Evolutionary conservation across 441 rosid species (phyloP).

Genomic region (Jatropha multifida): DNA sequence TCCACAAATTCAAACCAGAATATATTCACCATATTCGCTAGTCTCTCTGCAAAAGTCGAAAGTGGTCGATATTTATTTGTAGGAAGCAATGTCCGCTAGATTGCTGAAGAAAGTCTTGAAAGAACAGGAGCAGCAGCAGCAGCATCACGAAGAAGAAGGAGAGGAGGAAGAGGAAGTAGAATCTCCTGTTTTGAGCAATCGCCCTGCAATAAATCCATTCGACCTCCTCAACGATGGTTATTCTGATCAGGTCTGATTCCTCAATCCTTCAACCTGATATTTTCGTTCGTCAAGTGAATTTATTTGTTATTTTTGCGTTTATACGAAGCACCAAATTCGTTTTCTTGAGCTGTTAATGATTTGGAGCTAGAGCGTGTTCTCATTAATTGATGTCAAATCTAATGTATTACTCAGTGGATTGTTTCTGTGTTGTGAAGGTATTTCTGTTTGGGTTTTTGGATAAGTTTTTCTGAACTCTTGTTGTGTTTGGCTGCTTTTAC

Average conservation of each 20-base stretch:
- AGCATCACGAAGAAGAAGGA: conserved; percentile 31
- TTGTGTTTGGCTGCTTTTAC: background rate
- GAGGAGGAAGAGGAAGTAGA: conserved; percentile 41
- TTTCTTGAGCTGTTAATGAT: background rate
- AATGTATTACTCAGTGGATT: background rate
- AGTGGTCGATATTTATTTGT: background rate
- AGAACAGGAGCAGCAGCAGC: conserved; percentile 59
- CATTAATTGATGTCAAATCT: background rate
- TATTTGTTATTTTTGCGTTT: background rate
- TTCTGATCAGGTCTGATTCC: conserved; percentile 49
- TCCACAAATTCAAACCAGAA: background rate
- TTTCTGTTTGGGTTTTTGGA: background rate
- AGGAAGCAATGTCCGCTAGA: conserved; percentile 62
- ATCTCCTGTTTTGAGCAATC: conserved; percentile 37
- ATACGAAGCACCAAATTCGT: background rate
- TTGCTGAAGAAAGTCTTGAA: conserved; percentile 70
- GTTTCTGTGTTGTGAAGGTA: background rate
- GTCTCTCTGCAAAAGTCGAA: background rate
- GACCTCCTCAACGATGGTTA: conserved; percentile 63
- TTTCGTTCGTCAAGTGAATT: background rate
- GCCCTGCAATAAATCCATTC: conserved; percentile 62
- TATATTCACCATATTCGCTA: background rate
- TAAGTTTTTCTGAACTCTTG: background rate
- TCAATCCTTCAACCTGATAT: background rate
- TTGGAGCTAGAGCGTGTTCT: background rate